Base-by-base conservation (phyloP, 2,329 filamentous ascomycete species). In the Dactylellina drechsleri region DNA sequence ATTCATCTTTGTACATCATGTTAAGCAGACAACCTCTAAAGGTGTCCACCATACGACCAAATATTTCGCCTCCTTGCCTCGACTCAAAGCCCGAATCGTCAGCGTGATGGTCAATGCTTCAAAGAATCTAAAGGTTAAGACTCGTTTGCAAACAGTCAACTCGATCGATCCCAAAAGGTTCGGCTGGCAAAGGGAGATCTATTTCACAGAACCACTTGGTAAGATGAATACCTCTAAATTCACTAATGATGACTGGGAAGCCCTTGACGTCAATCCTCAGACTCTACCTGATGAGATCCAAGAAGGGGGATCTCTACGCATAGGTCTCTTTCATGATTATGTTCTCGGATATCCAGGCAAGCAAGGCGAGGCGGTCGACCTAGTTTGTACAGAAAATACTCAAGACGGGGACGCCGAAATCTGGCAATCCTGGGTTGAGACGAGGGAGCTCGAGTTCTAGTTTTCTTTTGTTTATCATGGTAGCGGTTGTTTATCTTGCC, bases 381-480 rank as follows among this genome's bases (percentile, higher is more conserved):
- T 1, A 20, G 10, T 52, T 20, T 16, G 23, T 7, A 10, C 23
- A 8, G 18, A 52, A 1, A 16, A 52, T 52, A 52, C 23, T 13
- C 18, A 16, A 15, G 36, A 47, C 49, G 15, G 12, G 0, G 60
- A 52, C 31, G 31, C 31, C 31, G 52, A 66, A 23, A 23, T 20
- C n/a, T 67, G 64, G 64, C 50, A 66, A 28, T 49, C 12, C 7
- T 66, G 62, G 56, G 36, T 50, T 13, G 23, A 56, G 18, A 40
- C 49, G 6, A 41, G 4, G 16, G n/a, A 23, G 3, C 6, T 36
- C 31, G 31, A 36, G 31, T 36, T 36, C 31, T 36, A 36, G 10
- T 36, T 36, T 36, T 36, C 3, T 36, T 36, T 36, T 36, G 5
- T 36, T 36, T 36, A 36, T 36, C 3, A 2, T 36, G 31, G 31